Evolutionary conservation across 129 eudicot species (phyloP).

Genomic region (Chrysanthemum lavandulifolium): DNA sequence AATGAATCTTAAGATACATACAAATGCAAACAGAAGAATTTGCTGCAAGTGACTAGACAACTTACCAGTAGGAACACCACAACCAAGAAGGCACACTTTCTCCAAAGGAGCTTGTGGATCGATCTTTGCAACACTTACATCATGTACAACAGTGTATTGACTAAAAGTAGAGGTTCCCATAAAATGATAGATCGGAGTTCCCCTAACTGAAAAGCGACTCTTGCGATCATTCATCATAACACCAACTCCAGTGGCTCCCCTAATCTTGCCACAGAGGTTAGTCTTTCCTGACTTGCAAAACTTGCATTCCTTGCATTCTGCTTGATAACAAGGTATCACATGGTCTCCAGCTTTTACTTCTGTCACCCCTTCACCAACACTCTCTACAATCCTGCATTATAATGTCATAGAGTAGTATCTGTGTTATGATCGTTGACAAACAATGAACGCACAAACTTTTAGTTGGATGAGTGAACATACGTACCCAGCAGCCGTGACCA

Average conservation of each 20-base stretch:
- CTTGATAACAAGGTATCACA: slow-evolving; percentile 99
- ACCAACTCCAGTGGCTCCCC: slow-evolving; percentile 97
- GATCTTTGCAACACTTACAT: slow-evolving; percentile 26
- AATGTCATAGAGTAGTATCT: not conserved
- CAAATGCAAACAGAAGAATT: not conserved
- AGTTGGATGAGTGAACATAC: not conserved
- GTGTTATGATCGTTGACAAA: not conserved
- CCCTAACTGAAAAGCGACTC: slow-evolving; percentile 91
- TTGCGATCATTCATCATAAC: slow-evolving; percentile 95
- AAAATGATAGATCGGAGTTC: slow-evolving; percentile 94
- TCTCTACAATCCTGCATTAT: slow-evolving; percentile 81
- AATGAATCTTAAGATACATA: not conserved
- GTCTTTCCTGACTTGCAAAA: slow-evolving; percentile 98
- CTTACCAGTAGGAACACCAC: slow-evolving; percentile 83
- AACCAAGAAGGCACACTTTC: slow-evolving; percentile 89
- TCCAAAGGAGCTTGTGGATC: slow-evolving; percentile 36
- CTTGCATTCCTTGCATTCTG: slow-evolving; percentile 96
- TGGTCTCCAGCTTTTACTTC: slow-evolving; percentile 98
- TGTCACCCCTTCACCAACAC: slow-evolving; percentile 99
- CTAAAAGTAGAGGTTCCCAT: slow-evolving; percentile 99
- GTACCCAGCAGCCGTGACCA: slow-evolving; percentile 98
- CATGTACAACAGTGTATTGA: slow-evolving; percentile 98
- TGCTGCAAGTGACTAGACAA: not conserved
- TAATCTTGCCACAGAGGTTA: slow-evolving; percentile 97
- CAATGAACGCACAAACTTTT: not conserved